These are phyloP conservation scores for Castanopsis chinensis DNA, from an alignment of 306 rosid genomes.

Conservation along the genomic window DNA sequence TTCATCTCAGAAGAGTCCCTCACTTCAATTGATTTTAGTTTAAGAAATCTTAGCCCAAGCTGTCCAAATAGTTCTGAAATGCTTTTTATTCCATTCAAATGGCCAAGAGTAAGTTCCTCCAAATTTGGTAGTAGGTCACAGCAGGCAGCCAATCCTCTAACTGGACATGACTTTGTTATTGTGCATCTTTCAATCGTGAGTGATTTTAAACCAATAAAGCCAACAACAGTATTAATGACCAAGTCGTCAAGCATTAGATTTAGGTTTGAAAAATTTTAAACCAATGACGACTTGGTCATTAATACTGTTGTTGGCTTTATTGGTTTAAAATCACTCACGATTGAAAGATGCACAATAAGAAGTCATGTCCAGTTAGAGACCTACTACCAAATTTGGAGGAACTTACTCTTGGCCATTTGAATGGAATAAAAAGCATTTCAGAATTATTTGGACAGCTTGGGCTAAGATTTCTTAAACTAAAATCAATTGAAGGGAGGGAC, in stretches of 20 bases:
- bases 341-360: neutral
- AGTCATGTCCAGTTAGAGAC: neutral
- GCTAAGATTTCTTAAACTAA: slow-evolving; percentile 6
- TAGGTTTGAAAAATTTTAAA: no score
- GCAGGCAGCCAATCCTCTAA: no score
- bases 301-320: neutral
- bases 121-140: slow-evolving; percentile 17
- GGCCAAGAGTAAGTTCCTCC: slow-evolving; percentile 8
- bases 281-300: neutral
- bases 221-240: neutral
- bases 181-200: neutral
- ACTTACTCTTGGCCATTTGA: neutral
- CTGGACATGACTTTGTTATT: no score
- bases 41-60: slow-evolving; percentile 11
- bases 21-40: slow-evolving; percentile 7
- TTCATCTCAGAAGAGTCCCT: neutral
- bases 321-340: slow-evolving; percentile 2
- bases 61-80: slow-evolving; percentile 15
- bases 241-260: no score
- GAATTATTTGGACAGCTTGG: slow-evolving; percentile 16
- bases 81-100: neutral
- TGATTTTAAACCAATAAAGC: neutral
- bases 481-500: neutral
- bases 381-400: slow-evolving; percentile 20
- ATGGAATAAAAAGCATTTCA: slow-evolving; percentile 8